Base-by-base conservation (phyloP, 2,329 filamentous ascomycete species). In the Hypomyces perniciosus region DNA sequence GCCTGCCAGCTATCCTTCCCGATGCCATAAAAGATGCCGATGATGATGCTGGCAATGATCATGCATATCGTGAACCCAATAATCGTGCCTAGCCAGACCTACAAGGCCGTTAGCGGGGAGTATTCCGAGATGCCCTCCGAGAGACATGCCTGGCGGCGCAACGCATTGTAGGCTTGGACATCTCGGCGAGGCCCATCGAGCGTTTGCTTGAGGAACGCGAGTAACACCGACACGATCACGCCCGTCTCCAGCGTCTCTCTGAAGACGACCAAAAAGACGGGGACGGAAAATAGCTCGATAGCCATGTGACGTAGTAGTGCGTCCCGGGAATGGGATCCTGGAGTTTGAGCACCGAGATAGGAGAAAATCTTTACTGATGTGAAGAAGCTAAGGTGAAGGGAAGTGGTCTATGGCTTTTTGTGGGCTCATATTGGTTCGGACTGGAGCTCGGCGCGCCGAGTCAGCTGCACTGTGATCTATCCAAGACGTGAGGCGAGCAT, bases 221-320 rank as follows among this genome's bases (percentile, higher is more conserved):
- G 77, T 20, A 92, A 75, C 6, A 92, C 85, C 0, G 88, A 90
- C 53, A 91, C 80, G 60, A 92, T 86, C 62, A 93, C 88, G 60
- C 78, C 82, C 1, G 84, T 85, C 71, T 93, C 88, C 45, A 92
- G 71, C 41, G 81, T 81, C 70, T 92, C 88, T 64, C 88, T 82
- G 65, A 92, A 91, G 68, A 86, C 83, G 65, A 93, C 87, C 72
- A 93, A 90, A 72, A 92, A 93, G 42, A 92, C 80, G 56, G 84
- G 85, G 8, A 88, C 80, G 54, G 84, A 78, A 64, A 88, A 88
- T 51, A 88, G 20, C 20, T 20, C 20, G 20, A 20, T 20, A 20
- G 20, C 20, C 20, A 20, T 20, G 20, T 20, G 20, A 20, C 20
- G 20, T 20, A 20, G 20, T 20, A 20, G 20, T 20, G 20, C 20